Percentiles rank a stretch among this genome's conserved stretches.
Evolutionary conservation across 352 stramenopile genomes (phyloP).

Genomic region (Peronospora destructor): DNA sequence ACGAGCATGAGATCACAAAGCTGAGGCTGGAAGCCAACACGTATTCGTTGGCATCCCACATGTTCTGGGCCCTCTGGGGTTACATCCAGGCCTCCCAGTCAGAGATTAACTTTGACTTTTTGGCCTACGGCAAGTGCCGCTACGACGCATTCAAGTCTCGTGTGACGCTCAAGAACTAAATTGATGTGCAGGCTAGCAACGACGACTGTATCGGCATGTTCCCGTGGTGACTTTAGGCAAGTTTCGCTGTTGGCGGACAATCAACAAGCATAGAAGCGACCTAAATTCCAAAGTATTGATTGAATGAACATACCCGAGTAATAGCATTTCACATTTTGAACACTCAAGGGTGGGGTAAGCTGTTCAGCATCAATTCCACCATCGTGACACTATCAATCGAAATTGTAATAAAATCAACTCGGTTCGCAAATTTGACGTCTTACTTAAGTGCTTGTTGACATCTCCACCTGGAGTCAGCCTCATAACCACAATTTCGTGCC

Average conservation of each 20-base stretch:
- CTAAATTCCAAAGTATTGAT: not conserved
- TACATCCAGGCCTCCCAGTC: constrained; percentile 87
- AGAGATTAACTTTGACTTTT: constrained; percentile 90
- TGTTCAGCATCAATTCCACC: too few species aligned
- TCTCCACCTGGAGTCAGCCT: too few species aligned
- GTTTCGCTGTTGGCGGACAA: not conserved
- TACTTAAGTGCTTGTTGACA: too few species aligned
- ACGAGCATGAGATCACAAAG: constrained; percentile 49
- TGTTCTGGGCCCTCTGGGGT: constrained; percentile 89
- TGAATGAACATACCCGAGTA: too few species aligned
- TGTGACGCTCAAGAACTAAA: constrained; percentile 43
- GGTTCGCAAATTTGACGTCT: too few species aligned
- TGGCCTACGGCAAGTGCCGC: constrained; percentile 74
- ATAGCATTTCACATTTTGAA: too few species aligned
- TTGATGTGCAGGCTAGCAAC: not conserved
- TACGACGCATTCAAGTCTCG: constrained; percentile 65
- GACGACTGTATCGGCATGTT: not conserved
- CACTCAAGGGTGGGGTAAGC: too few species aligned
- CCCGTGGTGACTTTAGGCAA: not conserved
- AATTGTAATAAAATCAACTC: too few species aligned
- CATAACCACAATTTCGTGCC: too few species aligned
- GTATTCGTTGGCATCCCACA: constrained; percentile 80
- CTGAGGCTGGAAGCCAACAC: constrained; percentile 68
- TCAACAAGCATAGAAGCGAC: not conserved
- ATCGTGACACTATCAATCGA: too few species aligned